Conservation (phyloP, 2,329 filamentous ascomycete genomes). For the Paecilomyces niveus region DNA sequence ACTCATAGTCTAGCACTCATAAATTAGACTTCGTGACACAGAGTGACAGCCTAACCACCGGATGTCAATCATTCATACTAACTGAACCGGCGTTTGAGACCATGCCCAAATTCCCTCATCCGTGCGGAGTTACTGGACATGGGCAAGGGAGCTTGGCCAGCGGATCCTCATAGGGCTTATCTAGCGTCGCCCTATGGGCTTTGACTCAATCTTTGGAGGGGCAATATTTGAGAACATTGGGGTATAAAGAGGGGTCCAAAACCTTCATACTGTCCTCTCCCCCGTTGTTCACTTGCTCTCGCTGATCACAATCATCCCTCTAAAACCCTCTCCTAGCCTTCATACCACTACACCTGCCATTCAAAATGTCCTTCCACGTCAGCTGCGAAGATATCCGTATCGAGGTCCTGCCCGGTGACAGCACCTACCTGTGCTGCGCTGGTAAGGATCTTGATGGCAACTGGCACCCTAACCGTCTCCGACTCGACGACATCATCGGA, state of each 20-base stretch:
- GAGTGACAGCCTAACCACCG: neutral
- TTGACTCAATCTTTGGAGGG: neutral
- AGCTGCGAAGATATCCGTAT: neutral
- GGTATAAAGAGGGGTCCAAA: neutral
- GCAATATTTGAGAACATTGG: neutral
- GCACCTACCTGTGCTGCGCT: neutral
- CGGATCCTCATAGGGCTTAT: neutral
- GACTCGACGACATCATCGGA: neutral
- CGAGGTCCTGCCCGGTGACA: neutral
- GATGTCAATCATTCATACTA: neutral
- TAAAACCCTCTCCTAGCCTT: neutral
- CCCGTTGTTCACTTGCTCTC: neutral
- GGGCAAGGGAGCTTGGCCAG: neutral
- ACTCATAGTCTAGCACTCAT: neutral
- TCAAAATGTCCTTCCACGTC: constrained; percentile 1
- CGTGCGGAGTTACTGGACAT: neutral
- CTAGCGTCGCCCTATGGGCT: neutral
- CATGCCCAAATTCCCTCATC: neutral
- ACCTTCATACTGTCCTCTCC: neutral
- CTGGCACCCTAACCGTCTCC: neutral
- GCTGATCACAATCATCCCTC: neutral
- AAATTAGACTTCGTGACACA: neutral
- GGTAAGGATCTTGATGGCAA: neutral
- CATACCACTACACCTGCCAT: neutral
- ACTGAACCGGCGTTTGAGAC: neutral